Conservation (phyloP, 169 alveolate genomes). For the Perkinsus chesapeaki region DNA sequence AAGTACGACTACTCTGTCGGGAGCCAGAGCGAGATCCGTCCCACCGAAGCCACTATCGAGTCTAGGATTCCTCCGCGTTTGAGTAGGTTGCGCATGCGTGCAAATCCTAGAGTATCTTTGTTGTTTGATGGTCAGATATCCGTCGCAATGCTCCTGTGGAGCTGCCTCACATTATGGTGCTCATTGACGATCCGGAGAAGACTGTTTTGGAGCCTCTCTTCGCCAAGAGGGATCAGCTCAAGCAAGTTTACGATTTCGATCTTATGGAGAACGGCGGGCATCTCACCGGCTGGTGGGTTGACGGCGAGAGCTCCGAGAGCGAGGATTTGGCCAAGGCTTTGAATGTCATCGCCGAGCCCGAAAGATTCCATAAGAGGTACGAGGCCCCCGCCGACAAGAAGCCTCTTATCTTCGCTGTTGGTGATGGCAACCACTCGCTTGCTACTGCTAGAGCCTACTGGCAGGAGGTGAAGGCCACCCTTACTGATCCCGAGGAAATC, state of each 20-base stretch:
- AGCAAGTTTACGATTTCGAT: constrained; percentile 18
- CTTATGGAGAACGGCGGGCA: constrained; percentile 44
- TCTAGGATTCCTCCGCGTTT: not conserved
- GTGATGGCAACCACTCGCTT: constrained; percentile 54
- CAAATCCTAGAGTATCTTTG: not conserved
- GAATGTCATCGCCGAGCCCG: constrained; percentile 20
- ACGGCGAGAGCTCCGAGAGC: constrained; percentile 15
- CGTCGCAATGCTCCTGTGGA: constrained; percentile 14
- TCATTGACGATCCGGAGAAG: constrained; percentile 27
- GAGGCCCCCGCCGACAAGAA: constrained; percentile 12
- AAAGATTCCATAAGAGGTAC: not conserved
- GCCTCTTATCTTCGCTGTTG: constrained; percentile 35
- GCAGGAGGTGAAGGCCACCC: constrained; percentile 28
- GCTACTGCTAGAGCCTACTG: constrained; percentile 51
- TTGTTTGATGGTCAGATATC: not conserved
- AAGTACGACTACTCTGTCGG: constrained; percentile 20
- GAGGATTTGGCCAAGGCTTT: constrained; percentile 7
- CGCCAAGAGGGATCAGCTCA: constrained; percentile 7
- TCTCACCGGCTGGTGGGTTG: constrained; percentile 37
- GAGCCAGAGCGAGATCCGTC: not conserved
- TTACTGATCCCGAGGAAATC: constrained; percentile 17
- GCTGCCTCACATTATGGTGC: constrained; percentile 27
- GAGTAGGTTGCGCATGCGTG: constrained; percentile 23
- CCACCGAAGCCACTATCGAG: not conserved
- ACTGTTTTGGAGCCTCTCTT: constrained; percentile 20